These are phyloP conservation scores for Iris macrosiphon DNA, from an alignment of 106 monocot species.

Conservation along the genomic window DNA sequence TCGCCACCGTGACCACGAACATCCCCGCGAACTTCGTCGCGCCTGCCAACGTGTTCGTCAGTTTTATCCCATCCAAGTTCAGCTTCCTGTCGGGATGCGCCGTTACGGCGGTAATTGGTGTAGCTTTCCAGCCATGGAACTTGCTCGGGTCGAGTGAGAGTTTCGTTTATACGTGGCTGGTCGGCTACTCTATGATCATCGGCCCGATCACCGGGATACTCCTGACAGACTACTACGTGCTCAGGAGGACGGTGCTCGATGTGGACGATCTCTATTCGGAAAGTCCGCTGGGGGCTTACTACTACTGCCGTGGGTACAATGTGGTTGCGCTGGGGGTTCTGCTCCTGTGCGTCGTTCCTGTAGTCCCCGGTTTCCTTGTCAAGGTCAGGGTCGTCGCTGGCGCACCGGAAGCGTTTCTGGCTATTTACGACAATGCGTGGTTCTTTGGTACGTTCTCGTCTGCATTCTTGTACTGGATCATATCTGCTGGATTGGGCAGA, in stretches of 20 bases:
- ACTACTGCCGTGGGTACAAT: slow-evolving; percentile 39
- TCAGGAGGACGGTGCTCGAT: slow-evolving; percentile 23
- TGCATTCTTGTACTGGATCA: slow-evolving; percentile 16
- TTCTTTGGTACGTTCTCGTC: slow-evolving; percentile 43
- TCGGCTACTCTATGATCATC: slow-evolving; percentile 32
- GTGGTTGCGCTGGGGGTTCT: slow-evolving; percentile 21
- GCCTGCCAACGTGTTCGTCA: slow-evolving; percentile 22
- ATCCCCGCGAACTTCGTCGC: slow-evolving; percentile 35
- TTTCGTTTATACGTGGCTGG: slow-evolving; percentile 46
- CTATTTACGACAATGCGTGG: slow-evolving; percentile 32
- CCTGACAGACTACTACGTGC: slow-evolving; percentile 33
- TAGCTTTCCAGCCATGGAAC: slow-evolving; percentile 57
- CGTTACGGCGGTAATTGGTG: slow-evolving; percentile 15
- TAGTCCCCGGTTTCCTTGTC: slow-evolving; percentile 42
- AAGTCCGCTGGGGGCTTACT: slow-evolving; percentile 12
- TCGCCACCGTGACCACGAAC: slow-evolving; percentile 31
- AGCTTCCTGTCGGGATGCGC: slow-evolving; percentile 28
- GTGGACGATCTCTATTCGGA: slow-evolving; percentile 19
- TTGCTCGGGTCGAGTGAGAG: slow-evolving; percentile 22
- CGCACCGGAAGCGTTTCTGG: not conserved
- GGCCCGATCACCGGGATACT: slow-evolving; percentile 37
- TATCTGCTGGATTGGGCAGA: too few relatives aligned
- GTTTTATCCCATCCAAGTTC: slow-evolving; percentile 19
- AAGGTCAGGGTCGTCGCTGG: slow-evolving; percentile 16
- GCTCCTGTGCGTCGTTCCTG: slow-evolving; percentile 18